Evolutionary conservation across 2,329 filamentous ascomycete species (phyloP).

Genomic region (Neonectria punicea): DNA sequence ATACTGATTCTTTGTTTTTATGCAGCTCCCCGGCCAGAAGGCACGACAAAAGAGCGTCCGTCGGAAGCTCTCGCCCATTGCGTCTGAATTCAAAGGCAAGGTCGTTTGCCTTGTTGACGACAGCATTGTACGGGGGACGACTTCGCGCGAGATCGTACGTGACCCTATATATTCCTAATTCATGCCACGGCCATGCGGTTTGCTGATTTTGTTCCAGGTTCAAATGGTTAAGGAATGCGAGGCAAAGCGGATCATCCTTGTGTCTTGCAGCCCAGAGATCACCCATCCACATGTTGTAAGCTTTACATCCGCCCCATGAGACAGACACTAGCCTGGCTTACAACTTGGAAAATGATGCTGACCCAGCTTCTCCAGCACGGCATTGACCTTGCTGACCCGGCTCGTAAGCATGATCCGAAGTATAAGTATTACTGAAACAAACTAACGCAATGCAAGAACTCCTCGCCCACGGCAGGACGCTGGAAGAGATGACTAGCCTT

Average conservation of each 20-base stretch:
- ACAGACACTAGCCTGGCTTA: no score
- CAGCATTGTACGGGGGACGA: constrained; percentile 81
- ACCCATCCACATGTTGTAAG: constrained; percentile 88
- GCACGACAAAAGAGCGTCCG: constrained; percentile 86
- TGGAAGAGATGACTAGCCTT: constrained; percentile 42
- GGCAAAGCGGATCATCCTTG: constrained; percentile 65
- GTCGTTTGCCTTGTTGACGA: constrained; percentile 90
- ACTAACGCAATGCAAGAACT: constrained; percentile 45
- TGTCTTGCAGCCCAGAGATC: constrained; percentile 83
- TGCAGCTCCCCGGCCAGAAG: no score
- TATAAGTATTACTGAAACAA: background rate
- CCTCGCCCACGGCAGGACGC: constrained; percentile 53
- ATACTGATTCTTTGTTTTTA: no score
- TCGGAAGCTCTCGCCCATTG: constrained; percentile 88
- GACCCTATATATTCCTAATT: constrained; percentile 28
- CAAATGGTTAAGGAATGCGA: no score
- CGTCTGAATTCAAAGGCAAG: constrained; percentile 82
- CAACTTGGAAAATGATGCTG: no score
- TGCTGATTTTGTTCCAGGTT: constrained; percentile 66
- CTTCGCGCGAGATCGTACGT: constrained; percentile 75
- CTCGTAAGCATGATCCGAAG: constrained; percentile 35
- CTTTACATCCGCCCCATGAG: no score
- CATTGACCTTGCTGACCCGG: constrained; percentile 58
- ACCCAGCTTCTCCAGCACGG: constrained; percentile 48
- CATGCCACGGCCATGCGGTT: background rate